A percentile compares a stretch with the other conserved stretches of the same genome.
Conservation (phyloP, 169 alveolate genomes). For the Plasmodium fragile region DNA sequence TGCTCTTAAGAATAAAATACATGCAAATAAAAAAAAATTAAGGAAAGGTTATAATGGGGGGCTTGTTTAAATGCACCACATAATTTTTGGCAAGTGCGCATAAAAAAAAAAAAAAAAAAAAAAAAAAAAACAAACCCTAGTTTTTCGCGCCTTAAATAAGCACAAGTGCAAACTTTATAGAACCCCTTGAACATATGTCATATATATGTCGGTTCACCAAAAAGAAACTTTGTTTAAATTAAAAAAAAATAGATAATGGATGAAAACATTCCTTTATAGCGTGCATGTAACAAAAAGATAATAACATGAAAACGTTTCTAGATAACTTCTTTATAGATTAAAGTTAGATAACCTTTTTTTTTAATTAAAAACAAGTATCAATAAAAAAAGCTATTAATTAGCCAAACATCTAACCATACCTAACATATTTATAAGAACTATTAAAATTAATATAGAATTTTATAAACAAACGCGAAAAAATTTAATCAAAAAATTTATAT, state of each 20-base stretch:
- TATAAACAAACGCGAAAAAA: background rate
- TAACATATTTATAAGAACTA: background rate
- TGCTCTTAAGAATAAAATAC: background rate
- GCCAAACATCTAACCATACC: background rate
- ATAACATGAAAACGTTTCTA: background rate
- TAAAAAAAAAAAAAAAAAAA: background rate
- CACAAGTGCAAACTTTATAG: background rate
- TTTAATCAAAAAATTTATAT: background rate
- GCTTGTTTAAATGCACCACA: background rate
- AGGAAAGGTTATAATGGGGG: background rate
- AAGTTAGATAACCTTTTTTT: no score
- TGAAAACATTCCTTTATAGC: background rate
- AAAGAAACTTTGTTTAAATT: background rate
- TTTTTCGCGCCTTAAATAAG: background rate
- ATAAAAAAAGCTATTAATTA: background rate
- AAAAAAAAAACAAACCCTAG: background rate
- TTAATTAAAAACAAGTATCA: background rate
- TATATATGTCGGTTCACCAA: background rate
- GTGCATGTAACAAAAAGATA: background rate
- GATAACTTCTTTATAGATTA: background rate
- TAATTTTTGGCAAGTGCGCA: background rate
- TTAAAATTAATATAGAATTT: constrained; percentile 1
- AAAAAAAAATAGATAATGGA: background rate
- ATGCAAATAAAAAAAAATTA: background rate
- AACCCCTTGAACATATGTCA: background rate